Evolutionary conservation across 2,329 filamentous ascomycete genomes (phyloP).

Genomic region (Fusarium circinatum): DNA sequence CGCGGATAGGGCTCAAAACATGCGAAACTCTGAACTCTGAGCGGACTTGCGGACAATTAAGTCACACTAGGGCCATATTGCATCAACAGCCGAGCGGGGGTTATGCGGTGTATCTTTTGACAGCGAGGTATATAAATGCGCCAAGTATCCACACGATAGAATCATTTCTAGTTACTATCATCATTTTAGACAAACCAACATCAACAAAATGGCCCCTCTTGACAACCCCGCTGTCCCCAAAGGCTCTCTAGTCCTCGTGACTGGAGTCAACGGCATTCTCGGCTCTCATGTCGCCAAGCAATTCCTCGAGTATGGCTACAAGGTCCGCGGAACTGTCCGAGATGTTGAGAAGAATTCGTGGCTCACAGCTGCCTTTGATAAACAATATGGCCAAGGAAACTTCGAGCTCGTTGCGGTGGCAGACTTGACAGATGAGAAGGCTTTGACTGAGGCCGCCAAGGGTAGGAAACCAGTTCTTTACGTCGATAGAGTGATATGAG

Average conservation of each 20-base stretch:
- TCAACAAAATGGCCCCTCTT: constrained; percentile 19
- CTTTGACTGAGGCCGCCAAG: constrained; percentile 44
- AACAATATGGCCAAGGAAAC: constrained; percentile 47
- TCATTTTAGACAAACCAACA: neutral
- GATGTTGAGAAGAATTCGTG: constrained; percentile 47
- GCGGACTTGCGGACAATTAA: neutral
- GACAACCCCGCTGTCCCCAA: constrained; percentile 35
- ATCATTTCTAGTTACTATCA: neutral
- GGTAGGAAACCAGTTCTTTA: constrained; percentile 3
- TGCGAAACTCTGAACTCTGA: neutral
- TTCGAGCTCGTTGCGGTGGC: constrained; percentile 50
- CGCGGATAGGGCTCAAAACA: neutral
- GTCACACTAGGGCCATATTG: neutral
- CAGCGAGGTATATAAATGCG: neutral
- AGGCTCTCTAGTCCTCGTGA: constrained; percentile 53
- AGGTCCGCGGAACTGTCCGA: constrained; percentile 58
- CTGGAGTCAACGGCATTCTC: constrained; percentile 55
- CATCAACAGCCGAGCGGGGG: neutral
- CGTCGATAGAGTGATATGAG: rapidly evolving
- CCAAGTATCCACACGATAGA: neutral
- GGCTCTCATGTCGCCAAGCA: constrained; percentile 54
- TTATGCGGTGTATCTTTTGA: neutral
- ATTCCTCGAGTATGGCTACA: constrained; percentile 53
- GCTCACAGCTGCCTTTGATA: constrained; percentile 44
- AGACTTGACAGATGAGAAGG: constrained; percentile 46